A percentile compares a stretch with the other conserved stretches of the same genome.
Conservation (phyloP, 352 stramenopile genomes). For the Phytophthora ramorum region DNA sequence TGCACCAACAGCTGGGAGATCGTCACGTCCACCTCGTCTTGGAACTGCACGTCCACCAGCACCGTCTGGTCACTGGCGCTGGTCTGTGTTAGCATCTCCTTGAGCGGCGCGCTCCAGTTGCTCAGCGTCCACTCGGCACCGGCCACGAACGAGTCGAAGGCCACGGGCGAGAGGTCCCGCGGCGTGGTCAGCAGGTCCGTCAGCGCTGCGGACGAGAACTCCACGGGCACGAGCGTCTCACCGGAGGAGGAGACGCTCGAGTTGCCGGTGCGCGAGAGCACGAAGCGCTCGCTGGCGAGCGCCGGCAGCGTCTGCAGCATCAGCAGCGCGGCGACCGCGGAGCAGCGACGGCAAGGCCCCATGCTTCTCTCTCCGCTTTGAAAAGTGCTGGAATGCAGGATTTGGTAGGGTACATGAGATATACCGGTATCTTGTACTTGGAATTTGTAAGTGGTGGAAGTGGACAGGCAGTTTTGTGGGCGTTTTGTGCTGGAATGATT, state of each 20-base stretch:
- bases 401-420: slow-evolving; percentile 9
- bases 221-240: slow-evolving; percentile 23
- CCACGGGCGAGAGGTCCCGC: slow-evolving; percentile 15
- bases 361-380: slow-evolving; percentile 12
- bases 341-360: slow-evolving; percentile 6
- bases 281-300: slow-evolving; percentile 25
- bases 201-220: slow-evolving; percentile 27
- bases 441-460: slow-evolving; percentile 15
- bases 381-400: background rate
- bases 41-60: slow-evolving; percentile 37
- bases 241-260: slow-evolving; percentile 8
- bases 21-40: slow-evolving; percentile 19
- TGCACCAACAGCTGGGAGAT: slow-evolving; percentile 30
- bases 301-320: slow-evolving; percentile 10
- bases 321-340: slow-evolving; percentile 3
- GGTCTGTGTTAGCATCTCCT: slow-evolving; percentile 17
- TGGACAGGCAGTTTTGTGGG: slow-evolving; percentile 16
- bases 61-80: slow-evolving; percentile 15
- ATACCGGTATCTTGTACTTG: slow-evolving; percentile 14
- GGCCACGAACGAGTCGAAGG: slow-evolving; percentile 31
- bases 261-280: slow-evolving; percentile 37
- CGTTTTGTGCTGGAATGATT: slow-evolving; percentile 13
- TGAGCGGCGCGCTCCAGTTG: slow-evolving; percentile 35
- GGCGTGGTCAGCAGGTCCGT: slow-evolving; percentile 18
- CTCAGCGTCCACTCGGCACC: slow-evolving; percentile 38